Evolutionary conservation across 306 rosid genomes (phyloP), one percentile per base, ranked within the genome.

Genomic region (Castanea mollissima): DNA sequence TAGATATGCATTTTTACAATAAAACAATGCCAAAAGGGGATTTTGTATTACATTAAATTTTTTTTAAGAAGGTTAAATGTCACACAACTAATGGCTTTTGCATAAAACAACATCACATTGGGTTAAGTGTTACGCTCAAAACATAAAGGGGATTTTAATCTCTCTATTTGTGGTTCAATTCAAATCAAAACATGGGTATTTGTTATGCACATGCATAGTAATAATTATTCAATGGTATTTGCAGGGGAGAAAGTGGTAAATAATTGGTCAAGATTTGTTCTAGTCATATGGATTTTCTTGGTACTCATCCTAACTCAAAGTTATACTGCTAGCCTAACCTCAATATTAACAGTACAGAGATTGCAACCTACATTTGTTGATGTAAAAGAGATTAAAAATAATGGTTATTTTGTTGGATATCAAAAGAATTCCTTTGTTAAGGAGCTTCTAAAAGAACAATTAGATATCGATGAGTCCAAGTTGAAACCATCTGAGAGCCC

Each of bases 281-380:
- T 84, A n/a, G 74, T 80, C 56, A 75, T 84, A 25, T 87, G 90
- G 90, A 10, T 87, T 46, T 77, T 87, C 65, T 75, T 85, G 72
- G 88, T 79, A 6, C 73, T 87, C 69, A 83, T 87, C 44, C 13
- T 87, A 8, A 82, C 86, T 8, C 88, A 87, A 62, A 84, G 88
- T 85, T 87, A 87, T 75, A 80, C 88, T 1, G 90, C 88, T 7
- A 85, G 82, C 35, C 75, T 87, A 64, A 71, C 91, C 10, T 87
- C 91, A 31, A 65, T 85, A 14, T 78, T 87, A 13, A 80, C 91
- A 2, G 71, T 82, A 11, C 80, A 82, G 23, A 69, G 75, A 21
- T 44, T 80, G 29, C 83, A 78, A 41, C 90, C 90, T 0, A 78
- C 76, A n/a, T 70, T 79, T 44, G 35, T 76, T 1, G 87, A 76